Conservation (phyloP, 345 rosid genomes). For the Gossypium stocksii region DNA sequence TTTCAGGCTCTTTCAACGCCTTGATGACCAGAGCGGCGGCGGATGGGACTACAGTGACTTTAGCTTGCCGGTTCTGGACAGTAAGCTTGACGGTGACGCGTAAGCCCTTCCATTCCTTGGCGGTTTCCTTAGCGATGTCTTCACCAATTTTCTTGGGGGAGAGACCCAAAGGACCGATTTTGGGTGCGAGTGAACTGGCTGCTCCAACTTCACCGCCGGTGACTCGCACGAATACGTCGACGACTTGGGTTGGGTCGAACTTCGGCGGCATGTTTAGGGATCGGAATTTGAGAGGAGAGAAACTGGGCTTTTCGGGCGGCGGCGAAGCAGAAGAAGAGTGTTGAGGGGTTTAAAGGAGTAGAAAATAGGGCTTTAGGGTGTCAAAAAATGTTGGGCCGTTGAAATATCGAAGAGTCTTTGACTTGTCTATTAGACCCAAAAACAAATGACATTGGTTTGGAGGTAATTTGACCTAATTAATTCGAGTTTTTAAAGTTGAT, state of each 20-base stretch:
- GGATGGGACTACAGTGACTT: background rate
- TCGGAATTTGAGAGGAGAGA: background rate
- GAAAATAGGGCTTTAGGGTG: background rate
- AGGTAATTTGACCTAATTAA: background rate
- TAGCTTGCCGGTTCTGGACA: background rate
- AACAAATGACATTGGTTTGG: background rate
- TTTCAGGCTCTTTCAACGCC: background rate
- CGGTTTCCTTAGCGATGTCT: background rate
- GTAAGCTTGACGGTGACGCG: background rate
- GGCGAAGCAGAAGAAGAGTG: background rate
- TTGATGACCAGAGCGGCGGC: conserved; percentile 1
- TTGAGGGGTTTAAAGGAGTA: background rate
- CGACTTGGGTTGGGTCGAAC: background rate
- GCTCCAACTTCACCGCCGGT: background rate
- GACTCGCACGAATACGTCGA: background rate
- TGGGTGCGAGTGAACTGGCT: background rate
- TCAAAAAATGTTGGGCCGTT: background rate
- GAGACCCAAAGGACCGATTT: conserved; percentile 1
- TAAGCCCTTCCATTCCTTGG: background rate
- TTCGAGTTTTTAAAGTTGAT: no score
- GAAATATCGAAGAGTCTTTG: background rate
- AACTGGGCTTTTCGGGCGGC: background rate
- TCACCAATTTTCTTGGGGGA: background rate
- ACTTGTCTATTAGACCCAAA: no score
- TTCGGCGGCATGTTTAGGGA: background rate